A percentile compares a stretch with the other conserved stretches of the same genome.
Evolutionary conservation across 2,329 filamentous ascomycete genomes (phyloP).

Genomic region (Ophiocordyceps sinensis): DNA sequence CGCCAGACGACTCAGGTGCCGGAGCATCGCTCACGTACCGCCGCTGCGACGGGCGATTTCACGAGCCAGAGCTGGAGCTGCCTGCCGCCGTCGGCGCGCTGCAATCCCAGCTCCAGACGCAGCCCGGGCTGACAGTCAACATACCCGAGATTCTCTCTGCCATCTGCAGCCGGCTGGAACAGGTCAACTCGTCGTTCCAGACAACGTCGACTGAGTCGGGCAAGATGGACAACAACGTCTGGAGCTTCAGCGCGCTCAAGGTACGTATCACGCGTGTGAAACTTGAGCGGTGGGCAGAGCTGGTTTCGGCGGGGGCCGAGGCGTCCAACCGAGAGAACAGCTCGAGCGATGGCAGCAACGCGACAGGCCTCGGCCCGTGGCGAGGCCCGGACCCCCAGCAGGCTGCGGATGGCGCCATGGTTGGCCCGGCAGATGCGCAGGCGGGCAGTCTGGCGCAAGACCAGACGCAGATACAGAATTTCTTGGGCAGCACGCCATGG

Average conservation of each 20-base stretch:
- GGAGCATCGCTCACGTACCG: background rate
- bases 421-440: constrained; percentile 2
- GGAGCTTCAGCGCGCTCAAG: constrained; percentile 33
- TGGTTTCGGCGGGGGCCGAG: constrained; percentile 23
- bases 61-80: constrained; percentile 21
- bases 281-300: constrained; percentile 31
- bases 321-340: constrained; percentile 7
- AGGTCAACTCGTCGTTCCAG: constrained; percentile 23
- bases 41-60: constrained; percentile 1
- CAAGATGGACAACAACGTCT: constrained; percentile 28
- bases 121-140: constrained; percentile 30
- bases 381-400: constrained; percentile 6
- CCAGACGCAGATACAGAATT: constrained; percentile 10
- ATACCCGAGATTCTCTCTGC: constrained; percentile 26
- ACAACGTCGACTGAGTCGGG: constrained; percentile 15
- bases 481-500: constrained; percentile 14
- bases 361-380: constrained; percentile 2
- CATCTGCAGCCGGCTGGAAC: constrained; percentile 27
- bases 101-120: constrained; percentile 24
- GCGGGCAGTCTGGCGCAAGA: constrained; percentile 10
- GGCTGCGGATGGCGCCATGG: constrained; percentile 1
- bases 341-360: background rate
- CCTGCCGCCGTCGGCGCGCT: constrained; percentile 25
- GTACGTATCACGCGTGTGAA: constrained; percentile 30
- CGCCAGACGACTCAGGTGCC: constrained; percentile 4